A percentile compares a stretch with the other conserved stretches of the same genome.
Conservation (phyloP, 495 filamentous ascomycete species). For the Hypomontagnella submonticulosa region DNA sequence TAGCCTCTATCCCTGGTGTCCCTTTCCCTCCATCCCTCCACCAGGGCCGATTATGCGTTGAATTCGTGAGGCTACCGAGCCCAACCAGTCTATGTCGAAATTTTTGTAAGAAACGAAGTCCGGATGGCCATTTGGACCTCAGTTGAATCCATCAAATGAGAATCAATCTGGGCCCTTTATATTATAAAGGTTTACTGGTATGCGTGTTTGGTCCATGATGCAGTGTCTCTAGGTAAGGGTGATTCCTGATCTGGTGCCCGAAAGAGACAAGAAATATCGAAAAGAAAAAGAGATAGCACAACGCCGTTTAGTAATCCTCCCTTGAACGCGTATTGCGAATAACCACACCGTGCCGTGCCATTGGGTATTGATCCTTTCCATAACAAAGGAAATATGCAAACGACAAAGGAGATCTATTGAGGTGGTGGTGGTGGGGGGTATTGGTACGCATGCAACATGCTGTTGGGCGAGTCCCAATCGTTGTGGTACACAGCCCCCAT, state of each 20-base stretch:
- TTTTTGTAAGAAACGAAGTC: slow-evolving; percentile 21
- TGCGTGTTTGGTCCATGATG: background rate
- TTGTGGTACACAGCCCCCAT: too few species aligned
- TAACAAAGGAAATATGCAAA: slow-evolving; percentile 39
- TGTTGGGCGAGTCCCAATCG: background rate
- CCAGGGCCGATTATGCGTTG: slow-evolving; percentile 37
- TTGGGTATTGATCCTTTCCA: slow-evolving; percentile 40
- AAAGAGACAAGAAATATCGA: slow-evolving; percentile 9
- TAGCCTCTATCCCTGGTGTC: slow-evolving; percentile 2
- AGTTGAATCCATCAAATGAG: slow-evolving; percentile 32
- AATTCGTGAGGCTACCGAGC: slow-evolving; percentile 33
- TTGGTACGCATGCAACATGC: background rate
- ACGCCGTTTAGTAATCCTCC: slow-evolving; percentile 41
- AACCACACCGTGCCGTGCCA: slow-evolving; percentile 38
- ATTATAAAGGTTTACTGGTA: slow-evolving; percentile 37
- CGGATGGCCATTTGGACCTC: slow-evolving; percentile 1
- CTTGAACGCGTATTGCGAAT: slow-evolving; percentile 31
- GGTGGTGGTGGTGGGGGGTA: background rate
- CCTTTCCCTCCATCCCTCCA: slow-evolving; percentile 5
- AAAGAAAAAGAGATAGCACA: slow-evolving; percentile 31
- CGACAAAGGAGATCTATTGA: slow-evolving; percentile 38
- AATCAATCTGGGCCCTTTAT: slow-evolving; percentile 20
- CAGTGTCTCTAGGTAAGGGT: slow-evolving; percentile 23
- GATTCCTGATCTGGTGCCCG: slow-evolving; percentile 24
- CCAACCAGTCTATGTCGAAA: slow-evolving; percentile 40